These are phyloP conservation scores for Trichophyton mentagrophytes DNA, from an alignment of 2,329 filamentous ascomycete genomes.

Conservation along the genomic window DNA sequence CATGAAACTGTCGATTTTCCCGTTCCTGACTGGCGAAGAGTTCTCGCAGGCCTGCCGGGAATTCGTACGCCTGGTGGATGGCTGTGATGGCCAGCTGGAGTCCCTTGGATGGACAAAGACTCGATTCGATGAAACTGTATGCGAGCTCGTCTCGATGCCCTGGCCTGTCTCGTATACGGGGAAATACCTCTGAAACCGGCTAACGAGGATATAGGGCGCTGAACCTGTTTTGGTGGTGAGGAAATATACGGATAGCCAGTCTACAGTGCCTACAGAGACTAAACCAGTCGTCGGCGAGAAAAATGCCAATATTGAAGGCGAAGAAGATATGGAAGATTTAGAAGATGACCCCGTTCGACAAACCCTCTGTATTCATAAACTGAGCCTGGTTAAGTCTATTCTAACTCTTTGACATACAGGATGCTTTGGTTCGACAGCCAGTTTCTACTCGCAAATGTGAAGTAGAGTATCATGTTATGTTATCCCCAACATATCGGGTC, in stretches of 20 bases:
- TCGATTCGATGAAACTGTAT: slow-evolving; percentile 7
- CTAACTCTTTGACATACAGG: slow-evolving; percentile 6
- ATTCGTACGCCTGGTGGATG: slow-evolving; percentile 2
- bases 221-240: slow-evolving; percentile 5
- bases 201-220: slow-evolving; percentile 6
- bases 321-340: background rate
- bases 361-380: background rate
- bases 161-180: background rate
- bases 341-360: slow-evolving; percentile 8
- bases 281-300: background rate
- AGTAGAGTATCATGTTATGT: slow-evolving; percentile 60
- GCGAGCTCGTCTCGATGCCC: background rate
- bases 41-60: slow-evolving; percentile 7
- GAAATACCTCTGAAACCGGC: background rate
- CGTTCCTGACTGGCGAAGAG: slow-evolving; percentile 6
- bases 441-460: slow-evolving; percentile 24
- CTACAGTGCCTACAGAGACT: background rate
- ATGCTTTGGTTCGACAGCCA: slow-evolving; percentile 5
- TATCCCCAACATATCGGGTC: slow-evolving; percentile 61
- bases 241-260: background rate
- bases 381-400: background rate
- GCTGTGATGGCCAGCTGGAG: background rate
- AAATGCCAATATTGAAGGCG: background rate
- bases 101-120: slow-evolving; percentile 5
- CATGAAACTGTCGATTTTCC: slow-evolving; percentile 6